phyloP scores from a whole-genome alignment of 148 eudicot genomes.

The Heliamphora exappendiculata region DNA sequence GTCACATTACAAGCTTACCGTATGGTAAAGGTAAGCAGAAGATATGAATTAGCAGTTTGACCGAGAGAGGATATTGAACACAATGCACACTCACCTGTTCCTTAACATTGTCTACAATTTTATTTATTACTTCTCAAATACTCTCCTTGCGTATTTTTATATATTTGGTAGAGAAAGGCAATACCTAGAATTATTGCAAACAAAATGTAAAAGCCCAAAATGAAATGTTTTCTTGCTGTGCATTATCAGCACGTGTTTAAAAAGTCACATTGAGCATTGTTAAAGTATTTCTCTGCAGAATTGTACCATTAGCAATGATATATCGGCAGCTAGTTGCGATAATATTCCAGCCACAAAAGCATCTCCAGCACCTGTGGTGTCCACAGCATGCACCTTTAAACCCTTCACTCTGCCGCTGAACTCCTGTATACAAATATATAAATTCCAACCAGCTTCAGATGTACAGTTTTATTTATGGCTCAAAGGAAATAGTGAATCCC shows the following conservation, averaged over 20 bases:
- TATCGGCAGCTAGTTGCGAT: conserved; percentile 66
- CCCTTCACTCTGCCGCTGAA: conserved; percentile 78
- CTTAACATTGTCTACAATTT: background rate
- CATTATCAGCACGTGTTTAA: background rate
- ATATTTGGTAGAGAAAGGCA: too few relatives aligned
- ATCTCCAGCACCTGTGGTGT: conserved; percentile 98
- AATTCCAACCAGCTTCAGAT: conserved; percentile 11
- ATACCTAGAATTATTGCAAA: background rate
- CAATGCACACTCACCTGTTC: background rate
- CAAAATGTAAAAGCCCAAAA: too few relatives aligned
- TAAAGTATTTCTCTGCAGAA: background rate
- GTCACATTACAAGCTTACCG: too few relatives aligned
- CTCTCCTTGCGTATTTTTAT: background rate
- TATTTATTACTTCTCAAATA: background rate
- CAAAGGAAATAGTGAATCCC: background rate
- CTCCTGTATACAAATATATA: conserved; percentile 44
- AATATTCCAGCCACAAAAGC: conserved; percentile 91
- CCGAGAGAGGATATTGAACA: background rate
- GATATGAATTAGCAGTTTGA: too few relatives aligned
- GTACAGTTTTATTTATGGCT: background rate
- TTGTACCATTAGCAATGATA: conserved; percentile 61
- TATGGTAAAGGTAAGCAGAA: too few relatives aligned
- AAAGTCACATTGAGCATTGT: background rate
- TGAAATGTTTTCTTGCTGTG: background rate
- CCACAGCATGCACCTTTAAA: conserved; percentile 73